Percentiles rank a stretch among this genome's conserved stretches.
These are phyloP conservation scores for Cercospora citrullina DNA, from an alignment of 2,329 filamentous ascomycete genomes.

Conservation along the genomic window DNA sequence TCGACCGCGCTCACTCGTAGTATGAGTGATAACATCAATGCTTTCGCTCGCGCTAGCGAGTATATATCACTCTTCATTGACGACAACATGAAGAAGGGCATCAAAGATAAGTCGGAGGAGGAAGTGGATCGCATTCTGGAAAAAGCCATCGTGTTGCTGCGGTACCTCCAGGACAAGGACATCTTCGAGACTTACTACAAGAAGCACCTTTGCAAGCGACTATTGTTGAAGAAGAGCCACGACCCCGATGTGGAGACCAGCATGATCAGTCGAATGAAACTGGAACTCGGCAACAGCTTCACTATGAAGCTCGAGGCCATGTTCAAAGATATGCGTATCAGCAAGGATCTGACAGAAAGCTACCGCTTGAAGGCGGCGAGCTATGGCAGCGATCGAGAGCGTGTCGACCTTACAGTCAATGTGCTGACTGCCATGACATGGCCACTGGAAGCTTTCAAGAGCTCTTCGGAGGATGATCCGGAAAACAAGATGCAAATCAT, in stretches of 20 bases:
- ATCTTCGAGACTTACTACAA: slow-evolving; percentile 98
- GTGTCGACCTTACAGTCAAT: slow-evolving; percentile 77
- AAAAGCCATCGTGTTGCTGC: slow-evolving; percentile 82
- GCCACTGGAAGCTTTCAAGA: slow-evolving; percentile 82
- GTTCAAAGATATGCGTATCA: slow-evolving; percentile 94
- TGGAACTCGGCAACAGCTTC: slow-evolving; percentile 91
- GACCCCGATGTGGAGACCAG: slow-evolving; percentile 91
- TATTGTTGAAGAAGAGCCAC: slow-evolving; percentile 85
- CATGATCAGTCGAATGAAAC: slow-evolving; percentile 96
- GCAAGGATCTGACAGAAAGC: slow-evolving; percentile 73
- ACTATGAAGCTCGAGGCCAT: slow-evolving; percentile 92
- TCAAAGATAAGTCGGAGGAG: slow-evolving; percentile 86
- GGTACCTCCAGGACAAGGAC: slow-evolving; percentile 89
- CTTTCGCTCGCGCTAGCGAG: slow-evolving; percentile 79
- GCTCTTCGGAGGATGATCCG: slow-evolving; percentile 55
- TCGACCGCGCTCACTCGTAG: slow-evolving; percentile 82
- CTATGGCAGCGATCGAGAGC: slow-evolving; percentile 56
- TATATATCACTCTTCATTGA: slow-evolving; percentile 96
- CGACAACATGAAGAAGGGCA: slow-evolving; percentile 89
- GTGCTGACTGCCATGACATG: slow-evolving; percentile 93
- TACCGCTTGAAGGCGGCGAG: slow-evolving; percentile 70
- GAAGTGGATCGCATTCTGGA: slow-evolving; percentile 84
- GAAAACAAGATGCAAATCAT: slow-evolving; percentile 59
- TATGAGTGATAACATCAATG: slow-evolving; percentile 90
- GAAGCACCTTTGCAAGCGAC: slow-evolving; percentile 84